phyloP scores from a whole-genome alignment of 108 stramenopile genomes.

The Mediolabrus comicus region DNA sequence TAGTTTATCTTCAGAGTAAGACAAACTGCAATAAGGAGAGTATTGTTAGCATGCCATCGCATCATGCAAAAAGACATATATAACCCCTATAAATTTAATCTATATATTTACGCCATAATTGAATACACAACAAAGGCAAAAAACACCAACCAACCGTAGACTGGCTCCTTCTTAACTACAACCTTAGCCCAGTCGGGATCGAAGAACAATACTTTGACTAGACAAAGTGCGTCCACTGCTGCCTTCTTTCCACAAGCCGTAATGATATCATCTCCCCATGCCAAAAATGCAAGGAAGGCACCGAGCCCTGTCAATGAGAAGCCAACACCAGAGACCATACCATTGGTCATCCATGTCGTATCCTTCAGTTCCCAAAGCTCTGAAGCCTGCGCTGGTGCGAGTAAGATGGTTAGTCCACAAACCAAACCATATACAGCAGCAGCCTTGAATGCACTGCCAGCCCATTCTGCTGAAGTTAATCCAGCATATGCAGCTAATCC shows the following conservation, averaged over 20 bases:
- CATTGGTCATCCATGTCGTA: not conserved
- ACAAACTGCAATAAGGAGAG: too few species aligned
- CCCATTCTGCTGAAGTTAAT: not conserved
- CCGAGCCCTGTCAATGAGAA: not conserved
- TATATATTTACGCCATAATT: not conserved
- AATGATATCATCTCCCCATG: not conserved
- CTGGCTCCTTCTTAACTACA: not conserved
- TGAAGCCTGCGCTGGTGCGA: not conserved
- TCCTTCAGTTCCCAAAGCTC: not conserved
- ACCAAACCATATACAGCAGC: not conserved
- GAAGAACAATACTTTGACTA: not conserved
- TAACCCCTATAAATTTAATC: not conserved
- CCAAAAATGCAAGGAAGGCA: not conserved
- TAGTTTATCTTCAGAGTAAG: too few species aligned
- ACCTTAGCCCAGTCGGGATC: not conserved
- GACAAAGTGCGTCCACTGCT: not conserved
- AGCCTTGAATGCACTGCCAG: not conserved
- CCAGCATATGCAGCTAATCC: not conserved
- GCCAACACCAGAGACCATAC: not conserved
- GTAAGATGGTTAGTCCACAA: not conserved
- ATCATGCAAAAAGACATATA: too few species aligned
- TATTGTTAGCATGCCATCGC: too few species aligned
- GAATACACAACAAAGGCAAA: not conserved
- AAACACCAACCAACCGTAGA: not conserved
- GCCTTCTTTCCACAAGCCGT: not conserved